phyloP scores from a whole-genome alignment of 768 basidiomycete species.

The Lactarius psammicola region DNA sequence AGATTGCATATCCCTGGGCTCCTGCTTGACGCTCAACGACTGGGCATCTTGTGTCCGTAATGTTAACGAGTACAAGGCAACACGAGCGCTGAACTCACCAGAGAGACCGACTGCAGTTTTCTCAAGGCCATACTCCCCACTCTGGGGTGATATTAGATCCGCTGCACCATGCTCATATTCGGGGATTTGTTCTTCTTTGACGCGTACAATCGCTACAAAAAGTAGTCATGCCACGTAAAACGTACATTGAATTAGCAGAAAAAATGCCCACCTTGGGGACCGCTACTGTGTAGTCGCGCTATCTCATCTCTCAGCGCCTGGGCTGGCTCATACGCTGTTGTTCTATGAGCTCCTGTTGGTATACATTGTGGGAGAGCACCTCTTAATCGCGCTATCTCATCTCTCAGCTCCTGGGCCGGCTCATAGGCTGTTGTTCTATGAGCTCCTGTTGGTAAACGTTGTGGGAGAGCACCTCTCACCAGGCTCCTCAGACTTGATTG shows the following conservation, averaged over 20 bases:
- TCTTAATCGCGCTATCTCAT: conserved; percentile 23
- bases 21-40: conserved; percentile 14
- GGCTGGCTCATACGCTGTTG: conserved; percentile 13
- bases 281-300: conserved; percentile 7
- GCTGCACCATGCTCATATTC: neutral
- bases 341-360: neutral
- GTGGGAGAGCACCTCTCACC: conserved; percentile 5
- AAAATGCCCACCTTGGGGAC: conserved; percentile 2
- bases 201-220: conserved; percentile 11
- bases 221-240: neutral
- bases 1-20: neutral
- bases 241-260: neutral
- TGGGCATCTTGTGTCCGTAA: conserved; percentile 1
- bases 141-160: too few species aligned
- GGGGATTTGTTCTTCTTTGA: conserved; percentile 12
- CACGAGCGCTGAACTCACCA: neutral
- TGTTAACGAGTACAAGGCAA: neutral
- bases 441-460: neutral
- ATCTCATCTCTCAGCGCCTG: conserved; percentile 24
- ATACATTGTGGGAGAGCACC: neutral
- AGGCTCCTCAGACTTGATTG: conserved; percentile 3
- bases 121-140: neutral
- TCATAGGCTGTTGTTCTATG: conserved; percentile 14
- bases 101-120: neutral
- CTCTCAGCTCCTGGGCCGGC: conserved; percentile 19